These are phyloP conservation scores for Dendrocalamus sinicus DNA, from an alignment of 176 grass and related monocot genomes.

Conservation along the genomic window DNA sequence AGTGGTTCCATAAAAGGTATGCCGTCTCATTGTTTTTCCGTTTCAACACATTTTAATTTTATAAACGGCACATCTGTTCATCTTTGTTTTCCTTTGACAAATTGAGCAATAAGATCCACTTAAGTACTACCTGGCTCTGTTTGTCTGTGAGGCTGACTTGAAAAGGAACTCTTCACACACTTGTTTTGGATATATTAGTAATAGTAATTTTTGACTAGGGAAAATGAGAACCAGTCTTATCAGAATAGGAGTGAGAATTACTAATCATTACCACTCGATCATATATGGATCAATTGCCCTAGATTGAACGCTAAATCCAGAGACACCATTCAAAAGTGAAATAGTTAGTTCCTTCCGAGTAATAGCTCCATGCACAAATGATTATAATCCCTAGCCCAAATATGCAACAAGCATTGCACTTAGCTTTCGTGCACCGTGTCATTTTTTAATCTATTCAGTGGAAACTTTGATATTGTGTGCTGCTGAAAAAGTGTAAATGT, in stretches of 20 bases:
- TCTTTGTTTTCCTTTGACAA: neutral
- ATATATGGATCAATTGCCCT: neutral
- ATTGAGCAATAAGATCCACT: neutral
- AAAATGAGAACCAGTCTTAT: neutral
- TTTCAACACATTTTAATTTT: neutral
- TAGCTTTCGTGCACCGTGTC: neutral
- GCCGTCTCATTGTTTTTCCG: neutral
- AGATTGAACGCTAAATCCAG: neutral
- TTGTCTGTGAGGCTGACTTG: neutral
- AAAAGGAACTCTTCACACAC: neutral
- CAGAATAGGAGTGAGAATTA: neutral
- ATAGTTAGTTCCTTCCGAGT: neutral
- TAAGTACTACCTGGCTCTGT: neutral
- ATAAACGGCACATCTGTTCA: neutral
- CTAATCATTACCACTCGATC: neutral
- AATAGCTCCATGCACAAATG: neutral
- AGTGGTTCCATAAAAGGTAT: constrained; percentile 48
- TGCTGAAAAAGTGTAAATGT: neutral
- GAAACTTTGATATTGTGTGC: neutral
- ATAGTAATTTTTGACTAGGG: neutral
- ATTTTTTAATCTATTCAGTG: neutral
- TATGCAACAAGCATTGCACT: neutral
- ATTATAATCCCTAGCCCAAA: neutral
- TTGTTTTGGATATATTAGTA: neutral
- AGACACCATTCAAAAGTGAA: neutral